Conservation (phyloP, 257 asterid genomes). For the Scutellaria galericulata region DNA sequence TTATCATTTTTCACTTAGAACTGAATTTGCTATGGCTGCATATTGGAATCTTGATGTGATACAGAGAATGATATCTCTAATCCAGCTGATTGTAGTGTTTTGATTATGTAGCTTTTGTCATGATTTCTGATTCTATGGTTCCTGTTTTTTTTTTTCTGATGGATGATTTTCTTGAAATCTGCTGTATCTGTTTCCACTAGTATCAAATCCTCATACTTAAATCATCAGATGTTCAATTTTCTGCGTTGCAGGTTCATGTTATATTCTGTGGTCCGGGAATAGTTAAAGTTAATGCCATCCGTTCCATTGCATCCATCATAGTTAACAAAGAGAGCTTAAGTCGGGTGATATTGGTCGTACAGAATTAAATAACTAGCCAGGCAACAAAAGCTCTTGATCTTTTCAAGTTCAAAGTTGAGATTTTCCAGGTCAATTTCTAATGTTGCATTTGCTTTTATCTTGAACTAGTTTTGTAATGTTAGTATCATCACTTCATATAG, state of each 20-base stretch:
- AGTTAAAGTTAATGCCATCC: constrained; percentile 63
- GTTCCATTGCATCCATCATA: constrained; percentile 48
- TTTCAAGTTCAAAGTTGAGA: constrained; percentile 68
- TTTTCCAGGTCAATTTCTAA: constrained; percentile 63
- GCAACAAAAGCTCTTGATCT: constrained; percentile 67
- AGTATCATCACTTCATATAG: background rate
- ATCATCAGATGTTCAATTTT: constrained; percentile 26
- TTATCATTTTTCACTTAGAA: constrained; percentile 4
- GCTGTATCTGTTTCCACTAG: background rate
- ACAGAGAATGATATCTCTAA: background rate
- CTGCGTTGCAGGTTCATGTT: constrained; percentile 61
- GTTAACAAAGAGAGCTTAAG: constrained; percentile 52
- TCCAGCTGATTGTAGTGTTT: constrained; percentile 12
- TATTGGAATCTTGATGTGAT: background rate
- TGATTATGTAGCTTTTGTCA: background rate
- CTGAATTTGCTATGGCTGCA: background rate
- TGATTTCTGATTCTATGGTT: constrained; percentile 15
- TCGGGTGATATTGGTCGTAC: constrained; percentile 66
- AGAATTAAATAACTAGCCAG: constrained; percentile 66
- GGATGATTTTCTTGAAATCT: constrained; percentile 2
- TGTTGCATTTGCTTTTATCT: background rate
- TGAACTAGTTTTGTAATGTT: background rate
- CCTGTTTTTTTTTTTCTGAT: background rate
- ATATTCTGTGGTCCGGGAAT: constrained; percentile 54
- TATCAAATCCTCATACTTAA: constrained; percentile 15